These are phyloP conservation scores for Ceratobasidium theobromae DNA, from an alignment of 1,284 basidiomycete genomes.

Conservation along the genomic window DNA sequence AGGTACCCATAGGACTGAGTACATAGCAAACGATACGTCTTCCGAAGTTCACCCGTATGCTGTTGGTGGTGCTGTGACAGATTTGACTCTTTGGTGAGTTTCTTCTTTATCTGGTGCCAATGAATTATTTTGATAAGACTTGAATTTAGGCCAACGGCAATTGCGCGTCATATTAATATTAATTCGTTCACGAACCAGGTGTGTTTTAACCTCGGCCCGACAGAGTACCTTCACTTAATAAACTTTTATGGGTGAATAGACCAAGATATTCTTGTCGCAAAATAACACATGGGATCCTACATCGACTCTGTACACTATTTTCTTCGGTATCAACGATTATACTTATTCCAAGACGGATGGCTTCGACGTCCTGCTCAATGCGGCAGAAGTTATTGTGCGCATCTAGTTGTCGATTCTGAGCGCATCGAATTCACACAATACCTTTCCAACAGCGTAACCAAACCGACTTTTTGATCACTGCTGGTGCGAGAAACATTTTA, in stretches of 20 bases:
- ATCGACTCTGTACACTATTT: constrained; percentile 46
- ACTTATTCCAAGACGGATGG: constrained; percentile 35
- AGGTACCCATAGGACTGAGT: constrained; percentile 30
- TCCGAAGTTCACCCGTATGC: constrained; percentile 33
- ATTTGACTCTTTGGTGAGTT: constrained; percentile 33
- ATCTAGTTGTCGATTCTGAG: neutral
- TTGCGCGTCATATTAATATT: constrained; percentile 31
- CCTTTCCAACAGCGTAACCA: constrained; percentile 20
- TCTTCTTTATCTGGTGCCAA: neutral
- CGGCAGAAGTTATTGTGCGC: constrained; percentile 32
- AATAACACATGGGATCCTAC: constrained; percentile 42
- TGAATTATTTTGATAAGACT: too few species aligned
- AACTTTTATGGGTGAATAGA: too few species aligned
- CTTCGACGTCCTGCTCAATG: constrained; percentile 28
- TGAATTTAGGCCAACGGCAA: constrained; percentile 33
- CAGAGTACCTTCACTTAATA: too few species aligned
- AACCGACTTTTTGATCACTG: constrained; percentile 29
- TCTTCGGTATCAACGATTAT: constrained; percentile 43
- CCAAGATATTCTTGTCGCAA: constrained; percentile 43
- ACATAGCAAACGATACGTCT: constrained; percentile 31
- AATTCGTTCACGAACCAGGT: constrained; percentile 35
- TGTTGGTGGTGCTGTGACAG: constrained; percentile 33
- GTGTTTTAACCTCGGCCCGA: too few species aligned
- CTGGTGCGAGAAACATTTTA: constrained; percentile 31
- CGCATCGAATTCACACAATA: neutral